Conservation (phyloP, 345 rosid genomes). For the Brassica cretica region DNA sequence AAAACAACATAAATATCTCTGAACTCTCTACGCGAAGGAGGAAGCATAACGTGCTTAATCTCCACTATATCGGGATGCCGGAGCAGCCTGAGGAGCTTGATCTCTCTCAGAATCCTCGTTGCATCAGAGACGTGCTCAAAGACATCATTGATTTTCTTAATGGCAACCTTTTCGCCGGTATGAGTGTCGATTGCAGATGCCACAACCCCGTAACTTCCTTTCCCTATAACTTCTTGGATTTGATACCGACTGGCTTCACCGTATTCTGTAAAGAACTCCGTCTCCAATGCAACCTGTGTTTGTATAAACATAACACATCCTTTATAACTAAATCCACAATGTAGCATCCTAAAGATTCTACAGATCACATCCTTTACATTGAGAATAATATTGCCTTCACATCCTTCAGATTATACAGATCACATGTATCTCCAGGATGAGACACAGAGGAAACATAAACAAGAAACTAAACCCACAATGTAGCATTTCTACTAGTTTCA, state of each 20-base stretch:
- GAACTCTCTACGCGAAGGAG: slow-evolving; percentile 95
- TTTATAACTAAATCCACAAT: too few species aligned
- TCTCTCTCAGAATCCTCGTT: slow-evolving; percentile 93
- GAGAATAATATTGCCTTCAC: neutral
- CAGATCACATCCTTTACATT: too few species aligned
- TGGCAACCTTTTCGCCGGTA: slow-evolving; percentile 87
- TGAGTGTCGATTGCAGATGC: slow-evolving; percentile 88
- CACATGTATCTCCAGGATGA: neutral
- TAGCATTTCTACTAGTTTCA: neutral
- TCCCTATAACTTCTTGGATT: slow-evolving; percentile 92
- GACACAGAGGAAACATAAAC: slow-evolving; percentile 7
- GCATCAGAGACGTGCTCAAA: slow-evolving; percentile 99
- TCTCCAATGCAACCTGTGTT: slow-evolving; percentile 60
- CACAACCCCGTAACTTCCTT: slow-evolving; percentile 98
- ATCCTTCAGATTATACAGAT: neutral
- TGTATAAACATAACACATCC: neutral
- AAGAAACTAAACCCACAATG: slow-evolving; percentile 19
- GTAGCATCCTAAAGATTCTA: too few species aligned
- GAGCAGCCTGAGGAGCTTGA: slow-evolving; percentile 92
- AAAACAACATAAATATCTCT: slow-evolving; percentile 94
- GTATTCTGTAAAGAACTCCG: slow-evolving; percentile 92
- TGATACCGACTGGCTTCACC: slow-evolving; percentile 90
- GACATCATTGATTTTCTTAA: slow-evolving; percentile 94
- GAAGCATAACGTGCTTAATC: slow-evolving; percentile 96
- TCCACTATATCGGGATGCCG: slow-evolving; percentile 94